Base-by-base conservation (phyloP, 805 yeast genomes). In the Clavispora vitiphila region DNA sequence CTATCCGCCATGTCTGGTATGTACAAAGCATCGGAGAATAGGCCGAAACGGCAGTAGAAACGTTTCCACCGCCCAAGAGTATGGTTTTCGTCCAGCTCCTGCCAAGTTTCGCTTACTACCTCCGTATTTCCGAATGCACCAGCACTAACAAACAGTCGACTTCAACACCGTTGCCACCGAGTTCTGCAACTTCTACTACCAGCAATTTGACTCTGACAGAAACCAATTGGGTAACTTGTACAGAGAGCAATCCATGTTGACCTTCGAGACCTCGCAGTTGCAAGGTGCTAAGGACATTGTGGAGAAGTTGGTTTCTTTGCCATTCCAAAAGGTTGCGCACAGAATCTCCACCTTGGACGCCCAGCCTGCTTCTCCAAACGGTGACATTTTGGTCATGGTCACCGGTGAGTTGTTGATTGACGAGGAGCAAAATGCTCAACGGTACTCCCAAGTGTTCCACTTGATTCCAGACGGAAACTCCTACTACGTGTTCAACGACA, bases 401-500 rank as follows among this genome's bases (percentile, higher is more conserved):
- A 93, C 99, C 41, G 99, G 99, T 50, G 96, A 87, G 67, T 77
- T 93, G 52, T 69, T 89, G 56, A 76, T 84, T 51, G 99, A 93
- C 64, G 98, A 91, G 50, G 98, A 93, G 73, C 86, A 82, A 62
- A 89, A 88, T 67, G 80, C 97, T 43, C 97, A 91, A 69, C 83
- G 96, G 70, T 93, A 90, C 71, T 87, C 98, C 24, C 99, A 93
- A 72, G 96, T 88, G 37, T 93, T 93, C 81, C 98, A 93, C 64
- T 80, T 93, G 71, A 83, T 89, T 49, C 97, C 96, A 51, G 99
- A 93, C 45, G 87, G 84, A 39, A 79, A 77, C 61, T 84, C 95
- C 24, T 93, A 90, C 76, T 93, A 81, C 61, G 98, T 93, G 46
- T 86, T 88, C 72, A 93, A 93, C 70, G 99, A 93, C 63, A 87